Base-by-base conservation (phyloP, 192 early-diverging fungal genomes). In the Bifiguratus adelaidae region DNA sequence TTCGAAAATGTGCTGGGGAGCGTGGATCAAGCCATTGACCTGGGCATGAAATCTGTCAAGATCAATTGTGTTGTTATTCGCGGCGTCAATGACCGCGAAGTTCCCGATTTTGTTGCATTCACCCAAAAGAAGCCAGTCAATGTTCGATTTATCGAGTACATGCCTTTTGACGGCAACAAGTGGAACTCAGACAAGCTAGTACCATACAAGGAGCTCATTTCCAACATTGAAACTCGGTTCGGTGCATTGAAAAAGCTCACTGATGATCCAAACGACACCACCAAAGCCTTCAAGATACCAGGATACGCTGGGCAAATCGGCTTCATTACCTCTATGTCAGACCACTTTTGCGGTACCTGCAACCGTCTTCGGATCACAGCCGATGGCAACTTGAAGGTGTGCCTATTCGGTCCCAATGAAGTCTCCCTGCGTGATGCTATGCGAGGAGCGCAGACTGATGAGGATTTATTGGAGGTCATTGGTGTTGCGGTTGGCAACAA, bases 241-340 rank as follows among this genome's bases (percentile, higher is more conserved):
- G 78, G 80, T 3, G 60, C 58, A 1, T 60, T 93, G n/a, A 55
- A 57, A 30, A 83, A 80, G 34, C 50, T 78, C 12, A 49, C 71
- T 0, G 85, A 92, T 48, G 83, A 85, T 45, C 48, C 76, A 13
- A 86, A 92, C 58, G 89, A 97, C 53, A 97, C 94, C 0, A 79
- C 85, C 18, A 91, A 91, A 52, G 76, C 78, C 2, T 93, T 80
- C 44, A 45, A 66, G 27, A 76, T 96, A 33, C 74, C 77, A 4
- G 92, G 87, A 3, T 92, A 80, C 52, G 49, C 46, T 19, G 92
- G 92, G n/a, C 77, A 83, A 59, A 81, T 98, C 64, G 95, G 95
- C 0, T 98, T 95, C 56, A 95, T 98, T 41, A 91, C 90, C 2
- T 93, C 90, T 2, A 98, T 98, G 95, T 89, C 91, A n/a, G 80